Evolutionary conservation across 75 land plant species (phyloP), one percentile per base, ranked within the genome.

Genomic region (Selaginella moellendorffii): DNA sequence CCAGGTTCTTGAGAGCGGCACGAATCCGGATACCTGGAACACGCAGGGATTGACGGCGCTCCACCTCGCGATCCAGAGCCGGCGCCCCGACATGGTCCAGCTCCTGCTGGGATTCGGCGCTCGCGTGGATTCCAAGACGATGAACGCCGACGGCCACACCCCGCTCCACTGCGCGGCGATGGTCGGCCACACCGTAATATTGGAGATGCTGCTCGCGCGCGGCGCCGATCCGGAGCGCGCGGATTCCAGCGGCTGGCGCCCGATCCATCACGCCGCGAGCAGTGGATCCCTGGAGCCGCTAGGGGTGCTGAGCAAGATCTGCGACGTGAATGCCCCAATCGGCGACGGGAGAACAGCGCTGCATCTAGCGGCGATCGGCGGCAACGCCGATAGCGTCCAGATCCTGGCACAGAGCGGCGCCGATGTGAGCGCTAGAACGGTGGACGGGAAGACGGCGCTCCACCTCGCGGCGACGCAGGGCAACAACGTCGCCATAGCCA

Each of bases 131-230:
- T 54, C 61, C 20, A 61, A 68, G 54, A n/a, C n/a, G n/a, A n/a
- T n/a, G n/a, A n/a, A 83, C 63, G 8, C 29, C 9, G 83, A 86
- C 52, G 89, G 87, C 23, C 80, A 86, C 67, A 71, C 83, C 1
- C 70, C 89, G 5, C 66, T 86, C 27, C 89, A 86, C 71, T 70
- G 82, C 42, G 89, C 83, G 12, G 83, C 79, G 17, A 83, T 77
- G 28, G 75, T 74, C 24, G 87, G 89, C 2, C 54, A 65, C 60
- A 52, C 62, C 10, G 83, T 31, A 53, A 69, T 24, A 65, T 69
- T 36, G 66, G 27, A 51, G 20, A 51, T 65, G 25, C 31, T 69
- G 67, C 28, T 85, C 12, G 14, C 10, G 14, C 14, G 46, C 14
- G 46, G 46, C 10, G 46, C 46, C 14, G 46, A 36, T 5, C 5